phyloP scores from a whole-genome alignment of 2,329 filamentous ascomycete genomes.

The Stachybotrys echinatus region DNA sequence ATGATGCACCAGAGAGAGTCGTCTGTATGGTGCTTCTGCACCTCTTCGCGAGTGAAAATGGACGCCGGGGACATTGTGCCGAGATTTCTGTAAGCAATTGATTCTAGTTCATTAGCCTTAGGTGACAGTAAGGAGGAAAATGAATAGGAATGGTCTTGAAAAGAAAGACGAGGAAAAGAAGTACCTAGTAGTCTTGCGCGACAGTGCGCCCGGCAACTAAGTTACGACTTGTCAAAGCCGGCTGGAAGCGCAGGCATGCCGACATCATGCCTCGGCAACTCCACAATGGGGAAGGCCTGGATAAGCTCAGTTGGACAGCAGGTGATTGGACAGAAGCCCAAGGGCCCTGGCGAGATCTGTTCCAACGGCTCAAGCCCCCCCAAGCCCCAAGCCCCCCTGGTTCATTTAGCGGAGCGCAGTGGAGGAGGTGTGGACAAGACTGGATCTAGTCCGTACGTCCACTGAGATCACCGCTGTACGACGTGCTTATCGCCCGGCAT shows the following conservation, averaged over 20 bases:
- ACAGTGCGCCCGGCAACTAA: too few relatives aligned
- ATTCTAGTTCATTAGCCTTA: not conserved
- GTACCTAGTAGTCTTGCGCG: not conserved
- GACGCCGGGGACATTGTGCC: constrained; percentile 33
- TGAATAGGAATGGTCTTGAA: not conserved
- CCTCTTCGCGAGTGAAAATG: constrained; percentile 57
- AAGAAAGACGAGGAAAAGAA: not conserved
- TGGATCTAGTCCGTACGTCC: too few relatives aligned
- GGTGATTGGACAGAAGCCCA: constrained; percentile 5
- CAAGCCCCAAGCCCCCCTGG: too few relatives aligned
- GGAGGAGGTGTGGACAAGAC: too few relatives aligned
- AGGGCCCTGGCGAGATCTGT: not conserved
- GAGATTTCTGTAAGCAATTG: not conserved
- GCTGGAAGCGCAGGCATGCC: not conserved
- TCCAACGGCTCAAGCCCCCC: not conserved
- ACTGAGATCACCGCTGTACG: too few relatives aligned
- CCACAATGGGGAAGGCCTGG: constrained; percentile 1
- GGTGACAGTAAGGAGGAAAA: not conserved
- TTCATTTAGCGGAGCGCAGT: not conserved
- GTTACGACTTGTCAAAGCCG: too few relatives aligned
- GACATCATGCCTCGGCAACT: constrained; percentile 7
- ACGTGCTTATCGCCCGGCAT: too few relatives aligned
- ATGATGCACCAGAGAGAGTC: constrained; percentile 80
- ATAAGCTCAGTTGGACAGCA: constrained; percentile 1
- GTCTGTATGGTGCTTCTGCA: constrained; percentile 70